Conservation (phyloP, 331 rosid species). For the Cydonia oblonga region DNA sequence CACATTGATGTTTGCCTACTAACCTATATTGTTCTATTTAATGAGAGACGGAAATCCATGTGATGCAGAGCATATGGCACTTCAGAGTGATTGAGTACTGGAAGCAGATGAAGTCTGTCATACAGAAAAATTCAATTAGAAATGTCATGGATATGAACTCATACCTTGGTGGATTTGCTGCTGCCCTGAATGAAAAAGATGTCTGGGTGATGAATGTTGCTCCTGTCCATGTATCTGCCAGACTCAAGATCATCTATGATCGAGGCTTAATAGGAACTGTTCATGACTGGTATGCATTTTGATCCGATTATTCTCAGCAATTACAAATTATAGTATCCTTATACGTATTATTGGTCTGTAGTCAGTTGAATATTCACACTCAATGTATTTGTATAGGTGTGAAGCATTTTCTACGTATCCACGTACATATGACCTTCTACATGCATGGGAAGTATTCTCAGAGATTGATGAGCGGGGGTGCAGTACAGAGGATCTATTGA, state of each 20-base stretch:
- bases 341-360: neutral
- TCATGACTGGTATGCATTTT: slow-evolving; percentile 48
- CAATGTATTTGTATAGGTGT: slow-evolving; percentile 26
- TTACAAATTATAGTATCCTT: neutral
- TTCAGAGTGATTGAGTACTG: slow-evolving; percentile 46
- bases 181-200: slow-evolving; percentile 36
- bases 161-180: slow-evolving; percentile 55
- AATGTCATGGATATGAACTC: slow-evolving; percentile 65
- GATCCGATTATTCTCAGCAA: neutral
- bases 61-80: slow-evolving; percentile 40
- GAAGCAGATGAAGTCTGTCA: slow-evolving; percentile 48
- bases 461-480: slow-evolving; percentile 41
- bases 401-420: slow-evolving; percentile 64
- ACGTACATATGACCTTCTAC: slow-evolving; percentile 56
- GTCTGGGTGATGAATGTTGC: slow-evolving; percentile 64
- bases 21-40: neutral
- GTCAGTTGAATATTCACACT: neutral
- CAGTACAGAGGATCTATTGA: slow-evolving; percentile 35
- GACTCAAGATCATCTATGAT: slow-evolving; percentile 45
- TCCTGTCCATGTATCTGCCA: slow-evolving; percentile 34
- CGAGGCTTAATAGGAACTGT: slow-evolving; percentile 53
- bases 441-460: slow-evolving; percentile 51
- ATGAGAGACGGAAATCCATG: neutral
- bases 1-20: neutral
- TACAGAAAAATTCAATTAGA: slow-evolving; percentile 35